phyloP scores from a whole-genome alignment of 805 yeast genomes.

The Kazachstania kunashirensis region DNA sequence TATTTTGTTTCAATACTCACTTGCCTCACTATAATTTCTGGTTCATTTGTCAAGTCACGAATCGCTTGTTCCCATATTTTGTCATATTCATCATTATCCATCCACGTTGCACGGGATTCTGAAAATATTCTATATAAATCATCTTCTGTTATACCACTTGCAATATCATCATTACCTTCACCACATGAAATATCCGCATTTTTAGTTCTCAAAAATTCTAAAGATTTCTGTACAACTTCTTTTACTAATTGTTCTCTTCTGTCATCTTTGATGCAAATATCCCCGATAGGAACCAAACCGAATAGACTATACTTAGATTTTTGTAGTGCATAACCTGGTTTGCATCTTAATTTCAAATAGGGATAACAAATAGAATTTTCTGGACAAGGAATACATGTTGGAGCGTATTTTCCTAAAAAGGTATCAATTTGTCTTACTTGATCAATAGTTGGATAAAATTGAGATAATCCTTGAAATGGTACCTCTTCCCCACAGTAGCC shows the following conservation, averaged over 20 bases:
- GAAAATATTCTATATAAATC: constrained; percentile 46
- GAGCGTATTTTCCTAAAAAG: constrained; percentile 40
- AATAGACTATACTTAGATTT: constrained; percentile 27
- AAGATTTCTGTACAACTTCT: constrained; percentile 55
- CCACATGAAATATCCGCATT: constrained; percentile 61
- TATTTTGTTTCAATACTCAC: constrained; percentile 34
- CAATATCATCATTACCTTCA: constrained; percentile 35
- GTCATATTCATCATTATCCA: constrained; percentile 46
- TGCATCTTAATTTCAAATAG: constrained; percentile 53
- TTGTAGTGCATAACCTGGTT: constrained; percentile 51
- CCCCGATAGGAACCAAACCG: constrained; percentile 52
- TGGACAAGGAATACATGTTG: constrained; percentile 72
- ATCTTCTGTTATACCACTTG: constrained; percentile 41
- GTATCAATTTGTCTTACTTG: constrained; percentile 30
- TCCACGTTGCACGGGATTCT: constrained; percentile 29
- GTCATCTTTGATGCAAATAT: constrained; percentile 65
- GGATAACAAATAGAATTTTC: constrained; percentile 67
- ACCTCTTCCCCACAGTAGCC: constrained; percentile 73
- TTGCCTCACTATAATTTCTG: constrained; percentile 72
- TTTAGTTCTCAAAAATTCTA: constrained; percentile 54
- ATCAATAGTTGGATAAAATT: constrained; percentile 33
- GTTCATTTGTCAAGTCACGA: constrained; percentile 50
- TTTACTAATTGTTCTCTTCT: constrained; percentile 57
- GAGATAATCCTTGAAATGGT: constrained; percentile 3
- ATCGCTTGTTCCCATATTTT: constrained; percentile 64